phyloP scores from a whole-genome alignment of 2,329 filamentous ascomycete genomes.

The Neopestalotiopsis sp. region DNA sequence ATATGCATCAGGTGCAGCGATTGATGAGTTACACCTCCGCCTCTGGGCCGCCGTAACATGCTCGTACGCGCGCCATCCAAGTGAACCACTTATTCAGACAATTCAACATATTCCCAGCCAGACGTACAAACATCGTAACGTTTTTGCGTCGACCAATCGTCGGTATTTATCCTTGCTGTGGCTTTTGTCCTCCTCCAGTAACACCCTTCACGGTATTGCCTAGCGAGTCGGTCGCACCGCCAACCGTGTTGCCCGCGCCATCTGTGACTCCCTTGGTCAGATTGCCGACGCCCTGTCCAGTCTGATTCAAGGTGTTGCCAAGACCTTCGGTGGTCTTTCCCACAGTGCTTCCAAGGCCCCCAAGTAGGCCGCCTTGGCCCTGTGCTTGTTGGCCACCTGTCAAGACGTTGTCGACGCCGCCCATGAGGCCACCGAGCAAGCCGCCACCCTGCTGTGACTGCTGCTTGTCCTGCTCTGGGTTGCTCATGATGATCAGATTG shows the following conservation, averaged over 20 bases:
- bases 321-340: conserved; percentile 38
- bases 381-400: conserved; percentile 44
- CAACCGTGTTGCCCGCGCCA: conserved; percentile 38
- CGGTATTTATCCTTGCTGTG: not conserved
- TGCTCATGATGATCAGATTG: not conserved
- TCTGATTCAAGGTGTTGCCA: conserved; percentile 30
- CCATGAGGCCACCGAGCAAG: conserved; percentile 40
- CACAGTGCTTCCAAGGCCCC: conserved; percentile 36
- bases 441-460: conserved; percentile 28
- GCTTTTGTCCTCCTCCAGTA: conserved; percentile 21
- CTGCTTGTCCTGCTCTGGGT: conserved; percentile 12
- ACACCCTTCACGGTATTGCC: conserved; percentile 33
- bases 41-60: no score
- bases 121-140: no score
- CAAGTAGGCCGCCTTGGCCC: conserved; percentile 44
- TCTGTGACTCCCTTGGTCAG: conserved; percentile 36
- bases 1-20: no score
- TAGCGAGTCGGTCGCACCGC: conserved; percentile 30
- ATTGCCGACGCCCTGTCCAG: conserved; percentile 31
- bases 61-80: no score
- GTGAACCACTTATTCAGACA: no score
- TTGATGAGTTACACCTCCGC: no score
- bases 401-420: conserved; percentile 42
- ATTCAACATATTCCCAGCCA: no score
- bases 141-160: not conserved